Evolutionary conservation across 495 filamentous ascomycete species (phyloP).

Genomic region (Hyaloscypha bicolor): DNA sequence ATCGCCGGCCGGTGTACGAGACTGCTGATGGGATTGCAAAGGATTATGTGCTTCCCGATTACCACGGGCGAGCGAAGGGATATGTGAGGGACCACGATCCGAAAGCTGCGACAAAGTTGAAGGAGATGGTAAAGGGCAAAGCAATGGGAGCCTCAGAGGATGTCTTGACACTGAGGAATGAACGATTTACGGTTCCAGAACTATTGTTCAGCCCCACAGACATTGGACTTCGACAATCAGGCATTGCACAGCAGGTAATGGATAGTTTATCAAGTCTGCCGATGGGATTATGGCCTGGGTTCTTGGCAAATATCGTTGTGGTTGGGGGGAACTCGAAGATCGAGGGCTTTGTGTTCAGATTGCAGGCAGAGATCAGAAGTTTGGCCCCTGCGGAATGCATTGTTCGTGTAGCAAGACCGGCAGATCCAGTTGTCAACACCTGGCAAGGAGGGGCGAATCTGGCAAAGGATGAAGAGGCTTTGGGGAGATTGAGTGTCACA

Average conservation of each 20-base stretch:
- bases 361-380: slow-evolving; percentile 77
- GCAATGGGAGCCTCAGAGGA: slow-evolving; percentile 69
- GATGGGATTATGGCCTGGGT: slow-evolving; percentile 70
- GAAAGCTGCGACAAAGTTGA: slow-evolving; percentile 55
- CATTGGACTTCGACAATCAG: slow-evolving; percentile 84
- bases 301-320: slow-evolving; percentile 85
- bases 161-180: slow-evolving; percentile 83
- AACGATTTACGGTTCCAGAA: slow-evolving; percentile 90
- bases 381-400: slow-evolving; percentile 76
- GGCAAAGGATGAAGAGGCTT: slow-evolving; percentile 63
- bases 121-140: slow-evolving; percentile 56
- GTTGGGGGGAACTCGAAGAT: slow-evolving; percentile 85
- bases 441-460: slow-evolving; percentile 84
- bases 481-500: slow-evolving; percentile 69
- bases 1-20: slow-evolving; percentile 34
- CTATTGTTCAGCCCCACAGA: slow-evolving; percentile 84
- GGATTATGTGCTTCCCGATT: slow-evolving; percentile 94
- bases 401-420: slow-evolving; percentile 69
- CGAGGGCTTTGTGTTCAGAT: slow-evolving; percentile 77
- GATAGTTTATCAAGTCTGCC: slow-evolving; percentile 80
- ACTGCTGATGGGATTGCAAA: slow-evolving; percentile 74
- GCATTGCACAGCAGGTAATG: slow-evolving; percentile 77
- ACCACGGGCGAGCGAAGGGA: slow-evolving; percentile 73
- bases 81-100: slow-evolving; percentile 78
- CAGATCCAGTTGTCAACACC: slow-evolving; percentile 76